These are phyloP conservation scores for Rhodamnia rubescens DNA, from an alignment of 345 rosid species.

Conservation along the genomic window DNA sequence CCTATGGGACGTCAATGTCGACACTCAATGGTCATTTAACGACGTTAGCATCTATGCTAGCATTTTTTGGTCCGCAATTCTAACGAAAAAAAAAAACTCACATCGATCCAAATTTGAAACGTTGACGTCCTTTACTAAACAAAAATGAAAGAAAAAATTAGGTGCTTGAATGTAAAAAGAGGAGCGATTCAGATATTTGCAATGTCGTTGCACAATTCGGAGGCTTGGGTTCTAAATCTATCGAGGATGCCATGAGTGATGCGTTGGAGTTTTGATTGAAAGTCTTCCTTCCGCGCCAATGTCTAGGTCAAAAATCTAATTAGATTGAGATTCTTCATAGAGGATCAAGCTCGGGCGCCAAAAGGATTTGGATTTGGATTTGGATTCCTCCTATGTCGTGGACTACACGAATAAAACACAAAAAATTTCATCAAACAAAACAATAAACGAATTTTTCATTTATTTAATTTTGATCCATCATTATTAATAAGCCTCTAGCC, in stretches of 20 bases:
- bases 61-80: background rate
- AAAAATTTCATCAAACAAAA: too few relatives aligned
- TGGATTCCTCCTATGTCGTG: background rate
- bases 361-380: too few relatives aligned
- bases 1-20: background rate
- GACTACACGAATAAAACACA: too few relatives aligned
- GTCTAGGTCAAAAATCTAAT: too few relatives aligned
- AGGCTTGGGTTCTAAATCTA: too few relatives aligned
- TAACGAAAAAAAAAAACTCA: background rate
- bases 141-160: background rate
- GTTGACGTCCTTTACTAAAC: background rate
- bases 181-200: too few relatives aligned
- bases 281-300: too few relatives aligned
- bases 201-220: too few relatives aligned
- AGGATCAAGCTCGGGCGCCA: too few relatives aligned
- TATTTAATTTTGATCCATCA: background rate
- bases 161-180: background rate
- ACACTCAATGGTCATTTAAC: background rate
- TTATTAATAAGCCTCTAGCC: conserved; percentile 22
- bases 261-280: too few relatives aligned
- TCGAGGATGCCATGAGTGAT: background rate
- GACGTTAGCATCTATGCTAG: background rate
- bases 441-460: background rate
- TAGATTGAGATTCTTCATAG: too few relatives aligned
- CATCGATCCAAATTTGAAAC: background rate